Evolutionary conservation across 495 filamentous ascomycete genomes (phyloP), one percentile per base, ranked within the genome.

Genomic region (Aspergillus panamensis): DNA sequence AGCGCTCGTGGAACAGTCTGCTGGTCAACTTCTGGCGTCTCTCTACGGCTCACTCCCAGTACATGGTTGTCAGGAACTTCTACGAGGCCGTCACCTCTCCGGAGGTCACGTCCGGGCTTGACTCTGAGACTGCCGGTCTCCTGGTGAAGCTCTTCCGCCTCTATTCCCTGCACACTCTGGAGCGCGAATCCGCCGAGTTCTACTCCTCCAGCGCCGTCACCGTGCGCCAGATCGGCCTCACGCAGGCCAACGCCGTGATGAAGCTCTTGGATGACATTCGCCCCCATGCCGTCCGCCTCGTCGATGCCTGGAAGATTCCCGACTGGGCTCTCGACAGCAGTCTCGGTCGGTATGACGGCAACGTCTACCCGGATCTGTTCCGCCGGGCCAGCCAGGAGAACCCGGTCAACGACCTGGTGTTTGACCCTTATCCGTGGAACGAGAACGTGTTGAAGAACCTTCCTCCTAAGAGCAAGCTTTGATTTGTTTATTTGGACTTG

Each of bases 1-100:
- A 86, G 74, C 78, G 80, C 42, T 79, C 83, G 14, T 89, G 86
- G 86, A 89, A 88, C 69, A 82, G 78, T 59, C 75, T 89, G 10
- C 77, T 89, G 21, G 84, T 89, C 32, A 85, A 89, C 70, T 88
- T 89, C 77, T 87, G 84, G 80, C 82, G 86, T 21, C 76, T 88
- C 14, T 83, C 78, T 37, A 87, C 83, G 3, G 84, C 86, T 8
- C 84, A 87, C 64, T 84, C 82, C 6, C 84, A 89, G 67, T 88
- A 88, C 63, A 73, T 88, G 19, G 75, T 87, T 0, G 84, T 88
- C 31, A 87, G 84, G 73, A 86, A 85, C 73, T 89, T 89, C 74
- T 81, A 87, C 73, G 80, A 84, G 13, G 80, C 84, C n/a, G 78
- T 89, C 43, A 76, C 72, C 29, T 77, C 78, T 5, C 71, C 73